phyloP scores from a whole-genome alignment of 495 filamentous ascomycete species.

The Aspergillus steynii region DNA sequence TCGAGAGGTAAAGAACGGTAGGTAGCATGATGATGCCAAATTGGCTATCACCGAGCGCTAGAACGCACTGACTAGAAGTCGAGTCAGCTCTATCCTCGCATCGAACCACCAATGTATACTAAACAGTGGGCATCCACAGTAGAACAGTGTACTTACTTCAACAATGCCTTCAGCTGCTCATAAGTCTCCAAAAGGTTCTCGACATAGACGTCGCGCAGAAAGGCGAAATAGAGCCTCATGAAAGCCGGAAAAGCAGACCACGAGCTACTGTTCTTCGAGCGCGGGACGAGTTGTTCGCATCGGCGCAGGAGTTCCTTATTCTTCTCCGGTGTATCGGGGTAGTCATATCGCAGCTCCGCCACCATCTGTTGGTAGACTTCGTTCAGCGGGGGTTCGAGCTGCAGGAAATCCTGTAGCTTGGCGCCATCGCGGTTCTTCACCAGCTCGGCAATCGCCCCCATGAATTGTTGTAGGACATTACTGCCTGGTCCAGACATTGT shows the following conservation, averaged over 20 bases:
- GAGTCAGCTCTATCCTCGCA: background rate
- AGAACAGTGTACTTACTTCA: slow-evolving; percentile 56
- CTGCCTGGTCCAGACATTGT: slow-evolving; percentile 35
- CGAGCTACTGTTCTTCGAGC: slow-evolving; percentile 58
- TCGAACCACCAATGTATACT: too few relatives aligned
- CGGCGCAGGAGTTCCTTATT: slow-evolving; percentile 58
- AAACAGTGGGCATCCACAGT: too few relatives aligned
- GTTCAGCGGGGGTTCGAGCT: slow-evolving; percentile 64
- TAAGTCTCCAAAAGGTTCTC: slow-evolving; percentile 74
- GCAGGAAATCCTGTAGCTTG: slow-evolving; percentile 57
- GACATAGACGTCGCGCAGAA: slow-evolving; percentile 75
- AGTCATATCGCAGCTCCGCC: slow-evolving; percentile 59
- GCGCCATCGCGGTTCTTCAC: slow-evolving; percentile 54
- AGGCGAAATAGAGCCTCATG: slow-evolving; percentile 74
- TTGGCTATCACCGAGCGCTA: slow-evolving; percentile 74
- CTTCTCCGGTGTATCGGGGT: slow-evolving; percentile 47
- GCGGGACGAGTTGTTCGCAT: slow-evolving; percentile 57
- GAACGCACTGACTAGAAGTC: slow-evolving; percentile 62
- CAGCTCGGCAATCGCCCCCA: slow-evolving; percentile 53
- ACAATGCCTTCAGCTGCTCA: slow-evolving; percentile 65
- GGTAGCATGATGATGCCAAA: slow-evolving; percentile 77
- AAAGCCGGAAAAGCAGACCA: slow-evolving; percentile 78
- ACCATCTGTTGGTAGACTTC: slow-evolving; percentile 68
- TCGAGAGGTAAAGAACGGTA: slow-evolving; percentile 73
- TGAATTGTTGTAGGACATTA: slow-evolving; percentile 56